Evolutionary conservation across 2,329 filamentous ascomycete genomes (phyloP), one percentile per base, ranked within the genome.

Genomic region (Ophiostoma pallidulum): DNA sequence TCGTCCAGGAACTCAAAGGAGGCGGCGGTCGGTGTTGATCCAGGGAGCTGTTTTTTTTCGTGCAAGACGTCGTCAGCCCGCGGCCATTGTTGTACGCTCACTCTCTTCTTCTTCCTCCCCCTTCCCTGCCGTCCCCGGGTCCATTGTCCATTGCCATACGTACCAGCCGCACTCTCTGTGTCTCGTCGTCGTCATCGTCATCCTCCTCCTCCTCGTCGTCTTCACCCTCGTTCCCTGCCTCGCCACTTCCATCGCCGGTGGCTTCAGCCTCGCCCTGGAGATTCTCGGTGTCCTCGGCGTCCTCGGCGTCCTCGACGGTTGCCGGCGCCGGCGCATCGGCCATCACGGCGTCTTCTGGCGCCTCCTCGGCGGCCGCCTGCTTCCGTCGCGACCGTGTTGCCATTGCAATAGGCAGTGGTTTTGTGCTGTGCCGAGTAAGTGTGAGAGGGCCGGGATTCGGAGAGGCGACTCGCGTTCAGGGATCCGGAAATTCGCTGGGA

Each of bases 1-100:
- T 98, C 92, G 39, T 87, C 82, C 51, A 86, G 80, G 59, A 98
- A 94, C 63, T 97, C 87, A 63, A 97, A 98, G 14, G 89, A 95
- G 26, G 92, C 92, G 4, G 90, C 90, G 8, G 84, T 91, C 42
- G 91, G 85, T 67, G 77, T 84, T 47, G 86, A 86, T 41, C 90
- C 90, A 31, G 88, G 84, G 24, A 96, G 72, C 91, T 96, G 57
- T 51, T 54, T 49, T 35, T 13, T 22, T 3, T 41, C 12, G 35
- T 43, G 29, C 35, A 18, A 24, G 20, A 10, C 12, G 24, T 14
- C 24, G 5, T 16, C 28, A 3, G 3, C n/a, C n/a, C n/a, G n/a
- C n/a, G n/a, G n/a, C n/a, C n/a, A n/a, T n/a, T n/a, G n/a, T n/a
- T n/a, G n/a, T n/a, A n/a, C n/a, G n/a, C n/a, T n/a, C n/a, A n/a